phyloP scores from a whole-genome alignment of 129 eudicot genomes.

The Pseudognaphalium luteoalbum region DNA sequence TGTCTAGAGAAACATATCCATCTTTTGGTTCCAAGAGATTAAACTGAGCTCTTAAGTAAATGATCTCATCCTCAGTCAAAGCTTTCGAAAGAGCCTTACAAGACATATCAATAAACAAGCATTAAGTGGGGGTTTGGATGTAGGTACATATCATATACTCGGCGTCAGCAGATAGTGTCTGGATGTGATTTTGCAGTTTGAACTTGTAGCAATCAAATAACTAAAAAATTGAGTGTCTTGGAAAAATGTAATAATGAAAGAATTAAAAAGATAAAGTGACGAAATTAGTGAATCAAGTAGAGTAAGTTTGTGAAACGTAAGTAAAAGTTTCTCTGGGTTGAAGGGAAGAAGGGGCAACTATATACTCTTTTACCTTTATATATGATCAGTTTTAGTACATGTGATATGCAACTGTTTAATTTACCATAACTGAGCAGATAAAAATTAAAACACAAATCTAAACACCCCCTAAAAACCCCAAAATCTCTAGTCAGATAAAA shows the following conservation, averaged over 20 bases:
- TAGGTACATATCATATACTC: neutral
- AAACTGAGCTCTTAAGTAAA: slow-evolving; percentile 81
- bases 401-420: neutral
- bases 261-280: too few species aligned
- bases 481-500: neutral
- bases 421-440: neutral
- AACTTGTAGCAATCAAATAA: neutral
- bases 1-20: slow-evolving; percentile 69
- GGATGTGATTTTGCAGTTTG: neutral
- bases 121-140: neutral
- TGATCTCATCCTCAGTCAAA: slow-evolving; percentile 75
- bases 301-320: too few species aligned
- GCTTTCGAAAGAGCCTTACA: slow-evolving; percentile 93
- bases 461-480: neutral
- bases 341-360: too few species aligned
- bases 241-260: too few species aligned
- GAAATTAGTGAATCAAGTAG: too few species aligned
- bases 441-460: neutral
- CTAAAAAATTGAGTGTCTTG: neutral
- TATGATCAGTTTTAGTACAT: neutral
- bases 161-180: neutral
- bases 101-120: slow-evolving; percentile 9
- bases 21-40: slow-evolving; percentile 79
- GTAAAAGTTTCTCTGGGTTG: too few species aligned
- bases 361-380: neutral